phyloP scores from a whole-genome alignment of 2,329 filamentous ascomycete species.

The Hypoxylon sp. region DNA sequence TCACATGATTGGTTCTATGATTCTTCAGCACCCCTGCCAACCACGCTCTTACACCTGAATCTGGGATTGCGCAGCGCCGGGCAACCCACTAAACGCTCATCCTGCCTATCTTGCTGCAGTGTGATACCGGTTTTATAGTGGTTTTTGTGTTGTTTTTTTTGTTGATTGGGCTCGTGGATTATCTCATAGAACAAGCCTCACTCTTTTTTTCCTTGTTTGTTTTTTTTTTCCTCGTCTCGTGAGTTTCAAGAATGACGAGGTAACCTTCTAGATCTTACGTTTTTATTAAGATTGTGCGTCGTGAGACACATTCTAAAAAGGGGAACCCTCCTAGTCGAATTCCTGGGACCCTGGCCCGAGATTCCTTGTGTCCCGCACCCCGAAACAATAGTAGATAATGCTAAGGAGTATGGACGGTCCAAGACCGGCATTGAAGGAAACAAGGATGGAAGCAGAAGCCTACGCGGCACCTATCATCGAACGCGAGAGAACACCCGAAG shows the following conservation, averaged over 20 bases:
- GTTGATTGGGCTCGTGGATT: conserved; percentile 33
- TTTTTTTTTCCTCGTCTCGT: neutral
- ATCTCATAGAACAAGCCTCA: conserved; percentile 17
- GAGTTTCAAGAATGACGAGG: conserved; percentile 12
- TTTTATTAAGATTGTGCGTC: conserved; percentile 12
- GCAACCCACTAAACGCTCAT: conserved; percentile 29
- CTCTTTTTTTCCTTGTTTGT: conserved; percentile 17
- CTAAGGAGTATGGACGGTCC: conserved; percentile 44
- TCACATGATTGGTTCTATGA: conserved; percentile 34
- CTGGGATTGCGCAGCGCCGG: conserved; percentile 40
- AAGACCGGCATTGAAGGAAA: conserved; percentile 28
- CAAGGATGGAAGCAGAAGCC: conserved; percentile 35
- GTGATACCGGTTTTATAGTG: conserved; percentile 22
- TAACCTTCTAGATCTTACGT: conserved; percentile 29
- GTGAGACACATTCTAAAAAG: conserved; percentile 29
- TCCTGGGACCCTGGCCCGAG: conserved; percentile 32
- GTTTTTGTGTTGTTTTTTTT: conserved; percentile 30
- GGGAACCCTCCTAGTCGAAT: conserved; percentile 15
- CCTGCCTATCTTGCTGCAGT: conserved; percentile 22
- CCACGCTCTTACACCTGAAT: conserved; percentile 36
- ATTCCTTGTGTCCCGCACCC: conserved; percentile 38
- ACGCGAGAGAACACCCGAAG: conserved; percentile 34
- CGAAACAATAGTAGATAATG: conserved; percentile 48
- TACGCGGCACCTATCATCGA: conserved; percentile 30
- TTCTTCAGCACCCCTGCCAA: conserved; percentile 39